phyloP scores from a whole-genome alignment of 495 filamentous ascomycete genomes.

The Penicillium nucicola region DNA sequence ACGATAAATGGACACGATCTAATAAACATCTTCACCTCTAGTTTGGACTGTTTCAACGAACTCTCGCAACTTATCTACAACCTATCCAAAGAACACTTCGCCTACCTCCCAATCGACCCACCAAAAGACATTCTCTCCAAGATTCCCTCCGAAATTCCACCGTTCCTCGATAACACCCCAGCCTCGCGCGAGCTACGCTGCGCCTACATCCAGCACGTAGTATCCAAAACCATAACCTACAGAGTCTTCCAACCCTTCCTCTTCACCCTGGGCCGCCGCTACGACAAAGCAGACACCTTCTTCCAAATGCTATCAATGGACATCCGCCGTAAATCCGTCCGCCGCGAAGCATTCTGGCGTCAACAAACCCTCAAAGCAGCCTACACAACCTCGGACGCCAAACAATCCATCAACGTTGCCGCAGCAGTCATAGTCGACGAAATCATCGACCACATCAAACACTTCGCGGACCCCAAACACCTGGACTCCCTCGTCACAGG shows the following conservation, averaged over 20 bases:
- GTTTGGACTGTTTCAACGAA: constrained; percentile 56
- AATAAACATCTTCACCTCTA: constrained; percentile 41
- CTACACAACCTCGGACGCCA: constrained; percentile 60
- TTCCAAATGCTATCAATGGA: constrained; percentile 62
- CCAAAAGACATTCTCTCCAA: constrained; percentile 50
- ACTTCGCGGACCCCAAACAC: constrained; percentile 54
- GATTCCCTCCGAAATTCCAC: constrained; percentile 53
- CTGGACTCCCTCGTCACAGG: constrained; percentile 49
- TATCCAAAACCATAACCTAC: constrained; percentile 57
- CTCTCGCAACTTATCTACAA: constrained; percentile 57
- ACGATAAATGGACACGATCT: constrained; percentile 42
- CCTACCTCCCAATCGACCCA: constrained; percentile 54
- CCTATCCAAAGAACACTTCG: constrained; percentile 56
- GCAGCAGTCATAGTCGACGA: constrained; percentile 61
- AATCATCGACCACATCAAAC: constrained; percentile 55
- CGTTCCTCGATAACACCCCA: constrained; percentile 50
- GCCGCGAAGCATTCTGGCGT: constrained; percentile 62
- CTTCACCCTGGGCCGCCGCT: constrained; percentile 58
- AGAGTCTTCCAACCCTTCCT: constrained; percentile 66
- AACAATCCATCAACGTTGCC: constrained; percentile 58
- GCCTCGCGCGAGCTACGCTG: constrained; percentile 56
- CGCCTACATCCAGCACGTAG: constrained; percentile 57
- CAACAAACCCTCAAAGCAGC: constrained; percentile 63
- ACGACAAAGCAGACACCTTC: constrained; percentile 60
- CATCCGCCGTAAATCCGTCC: constrained; percentile 58